Evolutionary conservation across 768 basidiomycete species (phyloP).

Genomic region (Lentinula boryana): DNA sequence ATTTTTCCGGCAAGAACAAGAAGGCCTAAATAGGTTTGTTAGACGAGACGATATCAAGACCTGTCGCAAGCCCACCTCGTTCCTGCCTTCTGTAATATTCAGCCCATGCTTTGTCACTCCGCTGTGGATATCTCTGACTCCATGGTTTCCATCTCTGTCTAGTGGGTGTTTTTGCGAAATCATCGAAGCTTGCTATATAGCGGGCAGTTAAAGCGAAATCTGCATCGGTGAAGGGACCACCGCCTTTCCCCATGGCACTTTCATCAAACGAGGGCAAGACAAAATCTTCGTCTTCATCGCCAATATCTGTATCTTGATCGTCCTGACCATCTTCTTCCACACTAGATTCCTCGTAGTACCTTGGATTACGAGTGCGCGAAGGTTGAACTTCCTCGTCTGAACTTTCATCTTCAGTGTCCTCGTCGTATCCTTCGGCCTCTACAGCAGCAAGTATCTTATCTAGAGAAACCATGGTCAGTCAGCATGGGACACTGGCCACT

Average conservation of each 20-base stretch:
- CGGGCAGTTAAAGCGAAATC: slow-evolving; percentile 57
- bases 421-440: slow-evolving; percentile 23
- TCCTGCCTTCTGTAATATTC: slow-evolving; percentile 54
- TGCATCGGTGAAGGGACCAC: slow-evolving; percentile 49
- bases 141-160: slow-evolving; percentile 55
- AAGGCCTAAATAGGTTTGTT: slow-evolving; percentile 20
- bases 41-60: background rate
- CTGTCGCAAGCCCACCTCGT: slow-evolving; percentile 17
- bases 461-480: background rate
- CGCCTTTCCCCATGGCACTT: slow-evolving; percentile 46
- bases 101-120: slow-evolving; percentile 53
- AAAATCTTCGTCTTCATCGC: slow-evolving; percentile 15
- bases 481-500: background rate
- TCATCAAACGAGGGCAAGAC: slow-evolving; percentile 22
- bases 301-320: background rate
- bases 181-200: slow-evolving; percentile 43
- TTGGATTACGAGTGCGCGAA: slow-evolving; percentile 13
- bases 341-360: slow-evolving; percentile 11
- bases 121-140: slow-evolving; percentile 41
- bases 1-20: slow-evolving; percentile 33
- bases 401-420: slow-evolving; percentile 17
- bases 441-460: slow-evolving; percentile 47
- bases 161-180: slow-evolving; percentile 34
- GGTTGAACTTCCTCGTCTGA: slow-evolving; percentile 6
- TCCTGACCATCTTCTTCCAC: slow-evolving; percentile 24